phyloP scores from a whole-genome alignment of 75 land plant species.

The Pinus albicaulis region DNA sequence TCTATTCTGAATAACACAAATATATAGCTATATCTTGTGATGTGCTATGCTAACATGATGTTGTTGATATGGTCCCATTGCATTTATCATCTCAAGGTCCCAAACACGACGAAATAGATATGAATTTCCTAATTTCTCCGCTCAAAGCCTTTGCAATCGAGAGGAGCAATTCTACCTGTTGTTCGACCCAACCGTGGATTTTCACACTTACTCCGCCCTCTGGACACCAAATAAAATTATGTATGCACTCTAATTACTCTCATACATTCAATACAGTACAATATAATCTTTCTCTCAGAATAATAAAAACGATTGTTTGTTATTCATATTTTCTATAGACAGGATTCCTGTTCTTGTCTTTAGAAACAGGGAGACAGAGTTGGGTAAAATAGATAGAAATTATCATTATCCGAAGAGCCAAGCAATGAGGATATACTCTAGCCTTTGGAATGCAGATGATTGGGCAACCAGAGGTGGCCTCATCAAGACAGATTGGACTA shows the following conservation, averaged over 20 bases:
- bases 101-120: constrained; percentile 28
- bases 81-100: constrained; percentile 16
- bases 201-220: constrained; percentile 25
- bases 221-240: constrained; percentile 28
- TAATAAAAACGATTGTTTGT: background rate
- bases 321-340: constrained; percentile 45
- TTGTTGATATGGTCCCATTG: background rate
- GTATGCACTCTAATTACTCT: constrained; percentile 4
- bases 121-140: constrained; percentile 30
- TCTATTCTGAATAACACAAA: too few relatives aligned
- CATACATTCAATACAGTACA: too few relatives aligned
- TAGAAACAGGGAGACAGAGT: constrained; percentile 19
- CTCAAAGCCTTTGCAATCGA: constrained; percentile 10
- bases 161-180: constrained; percentile 16
- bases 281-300: too few relatives aligned
- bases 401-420: background rate
- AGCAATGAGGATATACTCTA: background rate
- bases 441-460: constrained; percentile 16
- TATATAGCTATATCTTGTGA: background rate
- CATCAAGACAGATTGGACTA: background rate
- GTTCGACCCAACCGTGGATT: constrained; percentile 29
- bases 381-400: background rate
- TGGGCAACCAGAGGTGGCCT: constrained; percentile 17
- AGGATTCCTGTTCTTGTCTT: constrained; percentile 41
- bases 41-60: too few relatives aligned